These are phyloP conservation scores for Phaeoacremonium minimum DNA, from an alignment of 2,329 filamentous ascomycete species.

Conservation along the genomic window DNA sequence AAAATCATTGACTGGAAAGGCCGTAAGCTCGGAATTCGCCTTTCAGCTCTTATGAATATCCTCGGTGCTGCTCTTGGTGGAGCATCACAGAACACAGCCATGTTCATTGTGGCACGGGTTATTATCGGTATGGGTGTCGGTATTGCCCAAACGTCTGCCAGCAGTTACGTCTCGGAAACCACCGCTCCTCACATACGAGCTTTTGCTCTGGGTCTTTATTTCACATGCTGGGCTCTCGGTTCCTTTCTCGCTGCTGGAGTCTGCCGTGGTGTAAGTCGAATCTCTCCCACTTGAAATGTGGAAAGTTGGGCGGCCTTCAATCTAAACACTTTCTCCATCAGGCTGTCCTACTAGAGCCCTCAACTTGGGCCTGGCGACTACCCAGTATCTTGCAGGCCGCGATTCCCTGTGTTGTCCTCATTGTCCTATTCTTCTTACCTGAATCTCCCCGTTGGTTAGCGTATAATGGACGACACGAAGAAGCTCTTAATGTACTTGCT, in stretches of 20 bases:
- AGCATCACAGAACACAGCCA: conserved; percentile 43
- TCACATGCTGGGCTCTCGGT: conserved; percentile 24
- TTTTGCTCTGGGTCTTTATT: conserved; percentile 31
- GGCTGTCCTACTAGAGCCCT: no score
- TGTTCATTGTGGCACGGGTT: conserved; percentile 44
- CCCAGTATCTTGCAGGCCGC: conserved; percentile 32
- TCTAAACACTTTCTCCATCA: no score
- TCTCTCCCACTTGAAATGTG: no score
- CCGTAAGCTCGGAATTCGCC: conserved; percentile 36
- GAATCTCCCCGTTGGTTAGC: conserved; percentile 44
- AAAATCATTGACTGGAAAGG: conserved; percentile 35
- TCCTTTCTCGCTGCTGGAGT: conserved; percentile 39
- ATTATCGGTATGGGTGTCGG: conserved; percentile 40
- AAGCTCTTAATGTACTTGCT: conserved; percentile 34
- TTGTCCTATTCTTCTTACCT: conserved; percentile 32
- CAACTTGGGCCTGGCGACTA: conserved; percentile 36
- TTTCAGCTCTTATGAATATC: conserved; percentile 31
- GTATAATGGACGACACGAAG: conserved; percentile 31
- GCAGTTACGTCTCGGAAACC: conserved; percentile 43
- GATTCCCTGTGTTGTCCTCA: conserved; percentile 20
- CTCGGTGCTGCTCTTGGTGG: conserved; percentile 40
- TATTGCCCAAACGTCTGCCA: conserved; percentile 34
- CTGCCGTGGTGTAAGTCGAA: no score
- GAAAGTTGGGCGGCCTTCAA: conserved; percentile 34
- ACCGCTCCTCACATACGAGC: conserved; percentile 37